These are phyloP conservation scores for Coleophoma eucalyptorum DNA, from an alignment of 2,329 filamentous ascomycete genomes.

Conservation along the genomic window DNA sequence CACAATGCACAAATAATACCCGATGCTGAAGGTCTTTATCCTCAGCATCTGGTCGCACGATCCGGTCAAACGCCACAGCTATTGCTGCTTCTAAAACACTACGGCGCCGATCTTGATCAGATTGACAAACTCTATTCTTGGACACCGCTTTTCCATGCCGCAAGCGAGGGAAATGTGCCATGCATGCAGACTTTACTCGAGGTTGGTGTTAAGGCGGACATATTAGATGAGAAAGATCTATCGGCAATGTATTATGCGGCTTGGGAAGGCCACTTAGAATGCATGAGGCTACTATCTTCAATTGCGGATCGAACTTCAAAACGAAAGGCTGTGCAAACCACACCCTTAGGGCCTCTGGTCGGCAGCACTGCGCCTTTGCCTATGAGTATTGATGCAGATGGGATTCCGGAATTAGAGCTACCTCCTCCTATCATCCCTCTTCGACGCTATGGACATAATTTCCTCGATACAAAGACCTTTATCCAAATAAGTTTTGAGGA, in stretches of 20 bases:
- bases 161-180: slow-evolving; percentile 90
- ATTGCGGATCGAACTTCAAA: slow-evolving; percentile 13
- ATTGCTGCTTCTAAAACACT: slow-evolving; percentile 74
- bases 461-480: slow-evolving; percentile 95
- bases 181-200: slow-evolving; percentile 81
- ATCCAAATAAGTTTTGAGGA: slow-evolving; percentile 89
- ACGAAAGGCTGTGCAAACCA: slow-evolving; percentile 19
- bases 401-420: slow-evolving; percentile 86
- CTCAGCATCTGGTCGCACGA: slow-evolving; percentile 92
- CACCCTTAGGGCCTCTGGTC: slow-evolving; percentile 26
- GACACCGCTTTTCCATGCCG: slow-evolving; percentile 94
- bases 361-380: slow-evolving; percentile 40
- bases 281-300: slow-evolving; percentile 81
- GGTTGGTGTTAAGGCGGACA: slow-evolving; percentile 72
- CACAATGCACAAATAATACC: slow-evolving; percentile 80
- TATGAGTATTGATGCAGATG: slow-evolving; percentile 75
- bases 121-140: slow-evolving; percentile 95
- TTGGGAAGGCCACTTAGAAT: slow-evolving; percentile 94
- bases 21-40: slow-evolving; percentile 92
- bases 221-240: slow-evolving; percentile 86
- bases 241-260: slow-evolving; percentile 98
- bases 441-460: slow-evolving; percentile 94
- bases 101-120: slow-evolving; percentile 87
- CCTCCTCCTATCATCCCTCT: slow-evolving; percentile 95
- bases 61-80: slow-evolving; percentile 80